A percentile compares a stretch with the other conserved stretches of the same genome.
These are phyloP conservation scores for Globisporangium acanthophoron DNA, from an alignment of 352 stramenopile species.

Conservation along the genomic window DNA sequence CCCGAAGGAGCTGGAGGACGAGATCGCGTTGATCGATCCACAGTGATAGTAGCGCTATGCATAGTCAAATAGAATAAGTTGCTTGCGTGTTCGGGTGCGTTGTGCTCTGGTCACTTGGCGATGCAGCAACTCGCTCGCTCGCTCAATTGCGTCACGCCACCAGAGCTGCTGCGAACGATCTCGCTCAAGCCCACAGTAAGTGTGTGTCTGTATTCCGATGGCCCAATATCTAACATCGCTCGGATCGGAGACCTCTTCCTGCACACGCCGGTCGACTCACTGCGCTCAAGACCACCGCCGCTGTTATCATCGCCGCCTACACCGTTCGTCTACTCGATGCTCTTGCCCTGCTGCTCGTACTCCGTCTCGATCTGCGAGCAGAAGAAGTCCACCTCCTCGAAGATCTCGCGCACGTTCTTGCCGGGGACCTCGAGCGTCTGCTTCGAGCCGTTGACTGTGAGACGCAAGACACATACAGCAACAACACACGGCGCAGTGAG, in stretches of 20 bases:
- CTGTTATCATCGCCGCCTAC: background rate
- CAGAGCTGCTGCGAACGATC: no score
- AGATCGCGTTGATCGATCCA: conserved; percentile 49
- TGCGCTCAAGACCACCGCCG: no score
- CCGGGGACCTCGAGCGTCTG: conserved; percentile 56
- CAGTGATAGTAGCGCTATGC: conserved; percentile 17
- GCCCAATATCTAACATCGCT: background rate
- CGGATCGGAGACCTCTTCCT: background rate
- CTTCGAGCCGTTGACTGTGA: conserved; percentile 72
- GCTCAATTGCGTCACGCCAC: no score
- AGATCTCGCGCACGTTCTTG: conserved; percentile 82
- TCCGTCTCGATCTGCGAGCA: conserved; percentile 86
- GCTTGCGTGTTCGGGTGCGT: background rate
- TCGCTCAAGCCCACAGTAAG: background rate
- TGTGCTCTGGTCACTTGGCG: no score
- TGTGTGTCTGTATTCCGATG: background rate
- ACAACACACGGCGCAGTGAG: no score
- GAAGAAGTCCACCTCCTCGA: conserved; percentile 78
- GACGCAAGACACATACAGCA: background rate
- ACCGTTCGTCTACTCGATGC: conserved; percentile 53
- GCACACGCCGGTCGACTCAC: background rate
- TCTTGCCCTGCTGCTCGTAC: conserved; percentile 79
- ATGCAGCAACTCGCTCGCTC: no score
- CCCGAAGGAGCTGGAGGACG: conserved; percentile 33
- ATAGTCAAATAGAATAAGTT: background rate